Base-by-base conservation (phyloP, 352 stramenopile genomes). In the Stramenopiles sp. region DNA sequence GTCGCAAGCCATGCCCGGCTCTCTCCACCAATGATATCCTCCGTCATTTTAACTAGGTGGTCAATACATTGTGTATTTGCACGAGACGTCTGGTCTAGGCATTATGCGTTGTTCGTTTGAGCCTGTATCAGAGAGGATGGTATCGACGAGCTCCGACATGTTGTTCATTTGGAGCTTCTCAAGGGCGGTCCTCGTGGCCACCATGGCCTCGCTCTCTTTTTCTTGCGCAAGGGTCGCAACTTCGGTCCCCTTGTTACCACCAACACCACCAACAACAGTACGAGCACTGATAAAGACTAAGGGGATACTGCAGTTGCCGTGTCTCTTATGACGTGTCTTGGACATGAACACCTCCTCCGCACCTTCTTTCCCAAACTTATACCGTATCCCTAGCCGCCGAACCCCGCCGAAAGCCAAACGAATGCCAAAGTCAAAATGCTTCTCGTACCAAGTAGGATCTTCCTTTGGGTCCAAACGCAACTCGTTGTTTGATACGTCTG, bases 71-170 rank as follows among this genome's bases (percentile, higher is more conserved):
- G 53, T 69, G 53, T 69, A 69, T 69, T 69, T 69, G 53, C 53
- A 69, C 53, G 53, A 69, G 53, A 69, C 53, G 53, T 69, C 53
- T 69, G 53, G 53, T 69, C 53, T 69, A 69, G 53, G 53, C 53
- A 69, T 69, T 69, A 69, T 69, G 53, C 53, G 53, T 69, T 69
- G 53, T 69, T 69, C 53, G 53, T 69, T 69, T 69, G 53, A 69
- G 53, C 53, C 53, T 69, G 53, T 69, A 69, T 69, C 53, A 69
- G 53, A 69, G 53, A 69, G 53, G 53, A 69, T 69, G 20, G 53
- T 69, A 69, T 69, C 53, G 53, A 69, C 53, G 53, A 69, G 53
- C 53, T 69, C 53, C 53, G 53, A 69, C 53, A 69, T 69, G 53
- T 69, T 69, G 53, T 69, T 69, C 53, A 69, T 69, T 69, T 69